These are phyloP conservation scores for Meyerozyma guilliermondii DNA, from an alignment of 1,139 yeast genomes.

Conservation along the genomic window DNA sequence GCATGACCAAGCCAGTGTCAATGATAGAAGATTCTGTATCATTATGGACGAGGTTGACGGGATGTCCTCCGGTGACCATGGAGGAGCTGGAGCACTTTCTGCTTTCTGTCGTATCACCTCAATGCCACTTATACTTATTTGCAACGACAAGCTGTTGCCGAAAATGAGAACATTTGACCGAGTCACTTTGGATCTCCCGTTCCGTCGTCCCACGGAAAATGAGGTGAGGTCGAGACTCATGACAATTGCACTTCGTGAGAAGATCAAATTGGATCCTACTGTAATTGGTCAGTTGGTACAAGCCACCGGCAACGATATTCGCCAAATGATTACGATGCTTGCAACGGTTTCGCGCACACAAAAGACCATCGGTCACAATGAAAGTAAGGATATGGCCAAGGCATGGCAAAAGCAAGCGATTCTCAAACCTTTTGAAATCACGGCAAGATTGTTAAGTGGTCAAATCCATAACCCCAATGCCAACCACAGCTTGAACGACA, in stretches of 20 bases:
- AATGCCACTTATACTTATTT: constrained; percentile 87
- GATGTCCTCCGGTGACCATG: constrained; percentile 98
- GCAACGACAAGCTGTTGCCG: constrained; percentile 88
- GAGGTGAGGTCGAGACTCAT: constrained; percentile 80
- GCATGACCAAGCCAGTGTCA: constrained; percentile 18
- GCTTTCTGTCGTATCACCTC: constrained; percentile 78
- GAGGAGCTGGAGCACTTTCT: constrained; percentile 96
- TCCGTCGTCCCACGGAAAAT: constrained; percentile 81
- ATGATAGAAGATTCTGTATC: constrained; percentile 58
- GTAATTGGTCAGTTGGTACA: constrained; percentile 81
- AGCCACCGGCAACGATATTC: constrained; percentile 84
- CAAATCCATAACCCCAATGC: constrained; percentile 53
- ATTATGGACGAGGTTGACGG: constrained; percentile 99
- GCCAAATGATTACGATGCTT: constrained; percentile 87
- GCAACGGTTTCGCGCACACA: constrained; percentile 79
- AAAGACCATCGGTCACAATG: constrained; percentile 50
- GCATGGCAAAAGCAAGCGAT: constrained; percentile 87
- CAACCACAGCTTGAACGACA: constrained; percentile 63
- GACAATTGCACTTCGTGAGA: constrained; percentile 88
- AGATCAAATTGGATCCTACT: constrained; percentile 71
- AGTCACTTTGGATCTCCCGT: constrained; percentile 76
- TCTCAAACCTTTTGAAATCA: constrained; percentile 90
- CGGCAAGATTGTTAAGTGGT: constrained; percentile 63
- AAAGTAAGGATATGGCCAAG: constrained; percentile 48
- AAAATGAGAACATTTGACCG: constrained; percentile 95